Evolutionary conservation across 1,284 basidiomycete genomes (phyloP).

Genomic region (Malassezia yamatoensis): DNA sequence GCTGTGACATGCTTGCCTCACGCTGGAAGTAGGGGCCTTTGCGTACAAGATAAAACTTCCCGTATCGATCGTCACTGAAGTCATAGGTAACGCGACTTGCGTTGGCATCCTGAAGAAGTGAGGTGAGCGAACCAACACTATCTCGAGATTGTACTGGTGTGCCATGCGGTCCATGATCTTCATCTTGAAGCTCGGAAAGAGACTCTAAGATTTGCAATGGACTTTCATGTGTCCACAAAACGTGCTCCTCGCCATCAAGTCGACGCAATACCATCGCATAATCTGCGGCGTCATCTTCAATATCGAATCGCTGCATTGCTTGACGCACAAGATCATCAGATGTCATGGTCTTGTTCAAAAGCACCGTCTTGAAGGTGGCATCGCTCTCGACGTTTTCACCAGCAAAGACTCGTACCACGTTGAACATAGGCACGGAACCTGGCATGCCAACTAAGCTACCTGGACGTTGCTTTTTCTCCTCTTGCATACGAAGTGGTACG

Average conservation of each 20-base stretch:
- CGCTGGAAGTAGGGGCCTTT: slow-evolving; percentile 16
- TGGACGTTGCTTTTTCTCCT: slow-evolving; percentile 21
- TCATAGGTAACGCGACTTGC: slow-evolving; percentile 84
- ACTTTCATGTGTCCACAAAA: slow-evolving; percentile 61
- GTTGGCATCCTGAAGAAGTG: slow-evolving; percentile 75
- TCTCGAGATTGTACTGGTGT: slow-evolving; percentile 3
- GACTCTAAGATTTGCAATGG: slow-evolving; percentile 78
- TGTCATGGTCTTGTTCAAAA: slow-evolving; percentile 75
- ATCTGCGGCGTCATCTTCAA: slow-evolving; percentile 52
- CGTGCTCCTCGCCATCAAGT: slow-evolving; percentile 67
- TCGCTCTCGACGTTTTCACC: slow-evolving; percentile 71
- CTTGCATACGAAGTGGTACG: not conserved
- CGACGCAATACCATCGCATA: slow-evolving; percentile 89
- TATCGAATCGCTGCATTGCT: slow-evolving; percentile 80
- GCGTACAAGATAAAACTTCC: slow-evolving; percentile 83
- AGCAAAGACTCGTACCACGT: slow-evolving; percentile 87
- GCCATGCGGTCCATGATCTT: slow-evolving; percentile 15
- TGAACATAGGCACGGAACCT: slow-evolving; percentile 66
- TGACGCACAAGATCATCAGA: slow-evolving; percentile 75
- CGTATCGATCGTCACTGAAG: slow-evolving; percentile 87
- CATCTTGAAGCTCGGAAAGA: slow-evolving; percentile 55
- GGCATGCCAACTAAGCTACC: slow-evolving; percentile 46
- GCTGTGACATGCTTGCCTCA: not conserved
- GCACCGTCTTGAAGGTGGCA: slow-evolving; percentile 92
- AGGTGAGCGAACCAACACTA: slow-evolving; percentile 83